Base-by-base conservation (phyloP, 495 filamentous ascomycete species). In the Hypoxylon crocopeplum region DNA sequence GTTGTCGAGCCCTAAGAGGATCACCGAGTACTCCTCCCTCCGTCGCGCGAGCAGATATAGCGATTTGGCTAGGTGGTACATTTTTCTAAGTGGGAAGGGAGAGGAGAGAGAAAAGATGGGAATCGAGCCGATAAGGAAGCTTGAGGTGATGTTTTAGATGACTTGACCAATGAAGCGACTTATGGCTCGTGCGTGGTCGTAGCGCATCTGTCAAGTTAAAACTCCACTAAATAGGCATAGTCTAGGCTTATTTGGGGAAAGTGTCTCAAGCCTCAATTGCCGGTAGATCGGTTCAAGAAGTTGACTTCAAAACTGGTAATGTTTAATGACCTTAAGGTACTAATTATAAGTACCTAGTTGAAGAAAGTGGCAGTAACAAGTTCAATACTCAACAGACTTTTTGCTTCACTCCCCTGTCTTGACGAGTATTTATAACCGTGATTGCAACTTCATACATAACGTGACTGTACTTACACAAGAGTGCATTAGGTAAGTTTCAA, bases 1-100 rank as follows among this genome's bases (percentile, higher is more conserved):
- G 68, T 97, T 97, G 77, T 98, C 94, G 70, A 98, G 88, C 46
- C 94, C 94, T 61, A 98, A 89, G 42, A 98, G 89, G 55, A 98
- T 88, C 64, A 98, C 89, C 27, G 94, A 97, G 81, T 97, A 98
- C 80, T 98, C 94, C 81, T 98, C 93, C 86, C 96, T 97, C 72
- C 90, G 92, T 11, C 93, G 98, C 48, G 92, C 92, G 57, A 95
- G 88, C 40, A 91, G 83, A 78, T 98, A 98, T 33, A 98, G 79
- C 59, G 90, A 91, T 77, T 97, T 97, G 68, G 92, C 87, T 56
- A 98, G 86, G 74, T 98, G 94, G 76, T 98, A 98, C 94, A 98
- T 98, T 59, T 32, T 32, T 17, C 22, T 21, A 7, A 29, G 25
- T 34, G n/a, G 32, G 32, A 3, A 7, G 5, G n/a, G 12, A 3